Evolutionary conservation across 257 asterid species (phyloP).

Genomic region (Solanum gracilifrons): DNA sequence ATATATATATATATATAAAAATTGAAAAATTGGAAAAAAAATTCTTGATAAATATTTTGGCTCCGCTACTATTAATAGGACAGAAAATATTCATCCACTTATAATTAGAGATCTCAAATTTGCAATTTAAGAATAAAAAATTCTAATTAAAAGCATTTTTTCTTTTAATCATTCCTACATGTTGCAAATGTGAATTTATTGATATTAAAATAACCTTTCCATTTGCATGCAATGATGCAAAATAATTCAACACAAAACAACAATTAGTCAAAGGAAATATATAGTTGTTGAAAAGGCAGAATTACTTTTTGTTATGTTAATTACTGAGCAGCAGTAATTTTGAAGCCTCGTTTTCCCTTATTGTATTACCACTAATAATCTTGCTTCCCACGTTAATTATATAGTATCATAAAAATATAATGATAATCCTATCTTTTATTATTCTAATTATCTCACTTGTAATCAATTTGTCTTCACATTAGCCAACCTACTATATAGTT

Average conservation of each 20-base stretch:
- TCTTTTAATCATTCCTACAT: neutral
- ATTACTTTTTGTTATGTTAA: neutral
- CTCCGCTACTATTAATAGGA: neutral
- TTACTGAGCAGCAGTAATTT: neutral
- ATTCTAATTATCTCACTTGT: neutral
- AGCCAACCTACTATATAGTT: neutral
- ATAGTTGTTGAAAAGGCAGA: neutral
- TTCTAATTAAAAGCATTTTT: neutral
- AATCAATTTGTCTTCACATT: neutral
- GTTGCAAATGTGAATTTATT: neutral
- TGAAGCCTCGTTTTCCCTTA: neutral
- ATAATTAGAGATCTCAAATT: neutral
- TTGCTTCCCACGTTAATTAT: constrained; percentile 10
- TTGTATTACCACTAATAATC: neutral
- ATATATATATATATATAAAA: too few relatives aligned
- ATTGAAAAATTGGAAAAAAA: too few relatives aligned
- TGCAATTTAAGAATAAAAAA: rapidly evolving
- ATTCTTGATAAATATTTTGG: too few relatives aligned
- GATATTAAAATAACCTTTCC: neutral
- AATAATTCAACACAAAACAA: neutral
- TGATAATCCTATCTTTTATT: neutral
- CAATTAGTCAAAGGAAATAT: neutral
- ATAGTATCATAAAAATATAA: neutral
- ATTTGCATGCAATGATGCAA: neutral
- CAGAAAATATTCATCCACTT: too few relatives aligned